These are phyloP conservation scores for Botryotinia convoluta DNA, from an alignment of 2,329 filamentous ascomycete genomes.

Conservation along the genomic window DNA sequence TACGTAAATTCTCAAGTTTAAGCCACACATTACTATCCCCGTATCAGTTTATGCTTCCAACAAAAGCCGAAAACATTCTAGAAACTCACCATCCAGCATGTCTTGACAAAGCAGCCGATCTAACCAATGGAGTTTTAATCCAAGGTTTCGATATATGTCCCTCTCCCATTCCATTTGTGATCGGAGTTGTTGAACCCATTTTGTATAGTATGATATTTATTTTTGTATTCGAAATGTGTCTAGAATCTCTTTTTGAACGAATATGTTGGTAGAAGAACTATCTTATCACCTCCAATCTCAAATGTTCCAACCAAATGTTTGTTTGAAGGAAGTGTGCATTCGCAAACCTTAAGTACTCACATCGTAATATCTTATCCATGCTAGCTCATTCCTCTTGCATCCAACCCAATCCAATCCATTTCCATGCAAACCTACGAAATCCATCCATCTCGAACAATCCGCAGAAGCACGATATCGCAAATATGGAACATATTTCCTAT, in stretches of 20 bases:
- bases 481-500: not conserved
- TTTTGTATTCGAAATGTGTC: not conserved
- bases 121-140: conserved; percentile 32
- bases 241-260: not conserved
- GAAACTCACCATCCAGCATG: conserved; percentile 33
- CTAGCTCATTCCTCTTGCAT: not conserved
- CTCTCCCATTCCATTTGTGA: not conserved
- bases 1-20: conserved; percentile 64
- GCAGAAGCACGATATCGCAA: not conserved
- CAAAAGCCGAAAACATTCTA: not conserved
- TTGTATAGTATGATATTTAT: not conserved
- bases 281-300: not conserved
- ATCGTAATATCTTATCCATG: not conserved
- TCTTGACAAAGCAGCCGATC: conserved; percentile 30
- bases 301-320: not conserved
- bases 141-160: conserved; percentile 25
- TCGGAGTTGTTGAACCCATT: conserved; percentile 12
- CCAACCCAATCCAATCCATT: not conserved
- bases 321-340: not conserved
- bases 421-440: not conserved
- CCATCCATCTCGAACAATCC: not conserved
- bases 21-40: conserved; percentile 61
- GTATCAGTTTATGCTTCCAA: not conserved
- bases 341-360: not conserved
- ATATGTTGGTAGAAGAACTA: not conserved